phyloP scores from a whole-genome alignment of 805 yeast species.

The Ogataea salicorniae region DNA sequence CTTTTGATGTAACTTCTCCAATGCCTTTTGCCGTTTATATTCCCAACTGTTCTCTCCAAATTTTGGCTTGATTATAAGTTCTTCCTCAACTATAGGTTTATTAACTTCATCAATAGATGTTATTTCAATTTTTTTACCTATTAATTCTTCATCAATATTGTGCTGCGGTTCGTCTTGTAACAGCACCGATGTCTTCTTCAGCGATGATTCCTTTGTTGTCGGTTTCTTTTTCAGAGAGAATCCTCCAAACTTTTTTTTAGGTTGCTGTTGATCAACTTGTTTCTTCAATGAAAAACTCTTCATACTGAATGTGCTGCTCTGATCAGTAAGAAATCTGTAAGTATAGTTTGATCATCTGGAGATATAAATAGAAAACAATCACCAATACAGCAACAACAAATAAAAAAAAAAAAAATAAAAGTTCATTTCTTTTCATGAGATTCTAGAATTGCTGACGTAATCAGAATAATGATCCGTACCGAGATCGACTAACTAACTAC shows the following conservation, averaged over 20 bases:
- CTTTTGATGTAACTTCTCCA: conserved; percentile 2
- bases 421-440: too few relatives aligned
- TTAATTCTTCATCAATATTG: conserved; percentile 1
- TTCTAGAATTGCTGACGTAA: too few relatives aligned
- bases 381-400: too few relatives aligned
- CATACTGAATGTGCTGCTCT: conserved; percentile 14
- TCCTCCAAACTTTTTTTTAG: conserved; percentile 24
- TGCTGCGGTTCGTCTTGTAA: conserved; percentile 10
- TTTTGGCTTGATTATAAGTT: conserved; percentile 19
- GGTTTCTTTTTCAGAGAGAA: conserved; percentile 29
- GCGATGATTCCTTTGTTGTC: background rate
- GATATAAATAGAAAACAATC: too few relatives aligned
- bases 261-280: conserved; percentile 7
- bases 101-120: conserved; percentile 20
- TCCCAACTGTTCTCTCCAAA: conserved; percentile 22
- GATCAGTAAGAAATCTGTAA: too few relatives aligned
- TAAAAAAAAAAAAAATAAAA: too few relatives aligned
- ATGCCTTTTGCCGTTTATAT: conserved; percentile 9
- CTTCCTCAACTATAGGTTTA: conserved; percentile 8
- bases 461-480: too few relatives aligned
- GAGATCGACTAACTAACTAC: too few relatives aligned
- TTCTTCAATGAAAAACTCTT: conserved; percentile 37
- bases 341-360: background rate
- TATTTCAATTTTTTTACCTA: conserved; percentile 30
- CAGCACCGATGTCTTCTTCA: conserved; percentile 2